A percentile compares a stretch with the other conserved stretches of the same genome.
Evolutionary conservation across 805 yeast genomes (phyloP).

Genomic region (Komagataella populi): DNA sequence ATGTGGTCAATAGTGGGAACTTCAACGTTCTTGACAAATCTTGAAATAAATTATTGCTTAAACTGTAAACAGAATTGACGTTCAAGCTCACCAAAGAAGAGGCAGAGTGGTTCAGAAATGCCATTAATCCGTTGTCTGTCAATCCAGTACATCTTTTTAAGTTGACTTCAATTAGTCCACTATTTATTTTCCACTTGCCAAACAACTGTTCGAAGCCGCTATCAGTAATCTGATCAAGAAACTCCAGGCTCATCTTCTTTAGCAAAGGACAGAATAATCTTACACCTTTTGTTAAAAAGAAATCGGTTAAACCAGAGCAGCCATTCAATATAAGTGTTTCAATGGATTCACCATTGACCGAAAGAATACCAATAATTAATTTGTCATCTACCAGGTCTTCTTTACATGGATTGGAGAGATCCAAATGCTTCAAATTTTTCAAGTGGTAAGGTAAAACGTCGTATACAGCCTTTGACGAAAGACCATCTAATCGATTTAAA

Average conservation of each 20-base stretch:
- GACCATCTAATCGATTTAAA: conserved; percentile 60
- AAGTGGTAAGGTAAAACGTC: conserved; percentile 55
- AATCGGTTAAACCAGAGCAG: conserved; percentile 60
- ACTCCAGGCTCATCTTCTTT: conserved; percentile 42
- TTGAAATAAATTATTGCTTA: conserved; percentile 38
- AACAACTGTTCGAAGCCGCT: conserved; percentile 53
- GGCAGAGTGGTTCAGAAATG: conserved; percentile 48
- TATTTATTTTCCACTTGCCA: conserved; percentile 36
- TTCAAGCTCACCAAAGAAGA: conserved; percentile 55
- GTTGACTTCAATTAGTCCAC: conserved; percentile 46
- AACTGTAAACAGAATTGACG: conserved; percentile 55
- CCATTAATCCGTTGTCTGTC: conserved; percentile 47
- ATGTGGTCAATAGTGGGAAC: conserved; percentile 47
- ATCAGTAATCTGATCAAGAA: conserved; percentile 53
- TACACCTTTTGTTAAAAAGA: conserved; percentile 40
- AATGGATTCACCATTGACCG: conserved; percentile 49
- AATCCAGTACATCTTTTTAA: conserved; percentile 54
- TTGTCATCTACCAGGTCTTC: conserved; percentile 62
- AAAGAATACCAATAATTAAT: conserved; percentile 42
- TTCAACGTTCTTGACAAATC: conserved; percentile 25
- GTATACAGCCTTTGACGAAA: conserved; percentile 42
- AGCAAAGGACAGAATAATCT: conserved; percentile 43
- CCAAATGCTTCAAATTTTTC: conserved; percentile 38
- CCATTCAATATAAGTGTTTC: conserved; percentile 53
- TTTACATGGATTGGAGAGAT: conserved; percentile 52